Percentiles rank a stretch among this genome's conserved stretches.
These are phyloP conservation scores for Phytophthora lateralis DNA, from an alignment of 352 stramenopile genomes.

Conservation along the genomic window DNA sequence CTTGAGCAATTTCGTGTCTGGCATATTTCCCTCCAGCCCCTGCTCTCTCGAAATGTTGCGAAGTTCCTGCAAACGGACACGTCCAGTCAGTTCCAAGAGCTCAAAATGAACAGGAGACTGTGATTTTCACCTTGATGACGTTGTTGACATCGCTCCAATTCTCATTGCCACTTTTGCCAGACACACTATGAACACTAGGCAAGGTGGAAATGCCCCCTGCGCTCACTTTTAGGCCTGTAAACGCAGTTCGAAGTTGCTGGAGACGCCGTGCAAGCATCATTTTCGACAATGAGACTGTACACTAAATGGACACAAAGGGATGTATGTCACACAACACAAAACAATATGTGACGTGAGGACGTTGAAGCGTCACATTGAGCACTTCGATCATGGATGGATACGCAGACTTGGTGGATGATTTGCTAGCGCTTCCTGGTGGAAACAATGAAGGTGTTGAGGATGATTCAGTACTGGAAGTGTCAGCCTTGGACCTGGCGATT, in stretches of 20 bases:
- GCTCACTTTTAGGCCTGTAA: slow-evolving; percentile 3
- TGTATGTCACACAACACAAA: slow-evolving; percentile 2
- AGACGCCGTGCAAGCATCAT: slow-evolving; percentile 29
- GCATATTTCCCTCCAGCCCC: slow-evolving; percentile 43
- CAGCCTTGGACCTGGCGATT: slow-evolving; percentile 37
- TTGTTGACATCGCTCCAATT: slow-evolving; percentile 69
- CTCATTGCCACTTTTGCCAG: slow-evolving; percentile 15
- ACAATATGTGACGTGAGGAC: slow-evolving; percentile 37
- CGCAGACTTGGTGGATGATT: slow-evolving; percentile 52
- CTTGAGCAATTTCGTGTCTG: slow-evolving; percentile 78
- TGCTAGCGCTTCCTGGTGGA: slow-evolving; percentile 30
- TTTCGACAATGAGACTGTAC: slow-evolving; percentile 4
- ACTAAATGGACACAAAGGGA: slow-evolving; percentile 4
- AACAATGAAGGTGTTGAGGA: slow-evolving; percentile 2
- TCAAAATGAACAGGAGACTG: slow-evolving; percentile 5
- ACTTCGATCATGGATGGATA: slow-evolving; percentile 27
- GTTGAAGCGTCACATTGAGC: slow-evolving; percentile 13
- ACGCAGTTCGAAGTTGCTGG: slow-evolving; percentile 9
- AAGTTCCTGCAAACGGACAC: slow-evolving; percentile 49
- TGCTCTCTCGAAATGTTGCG: slow-evolving; percentile 63
- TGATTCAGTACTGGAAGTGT: not conserved
- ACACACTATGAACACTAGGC: slow-evolving; percentile 7
- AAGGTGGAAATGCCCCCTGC: not conserved
- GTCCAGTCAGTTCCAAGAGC: slow-evolving; percentile 8
- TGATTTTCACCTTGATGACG: slow-evolving; percentile 59